Conservation (phyloP, 495 filamentous ascomycete genomes). For the Penicillium chermesinum region DNA sequence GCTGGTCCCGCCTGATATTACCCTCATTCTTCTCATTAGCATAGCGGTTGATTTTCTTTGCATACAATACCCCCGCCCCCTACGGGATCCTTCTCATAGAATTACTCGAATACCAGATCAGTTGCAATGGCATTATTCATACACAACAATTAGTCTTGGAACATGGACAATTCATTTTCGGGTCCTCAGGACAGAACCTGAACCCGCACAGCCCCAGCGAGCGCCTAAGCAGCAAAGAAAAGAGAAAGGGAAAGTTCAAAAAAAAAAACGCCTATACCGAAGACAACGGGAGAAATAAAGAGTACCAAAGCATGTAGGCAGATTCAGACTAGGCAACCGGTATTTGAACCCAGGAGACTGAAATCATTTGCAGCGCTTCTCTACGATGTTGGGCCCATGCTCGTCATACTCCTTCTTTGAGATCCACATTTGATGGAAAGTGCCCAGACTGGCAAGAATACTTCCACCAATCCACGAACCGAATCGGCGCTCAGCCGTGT, state of each 20-base stretch:
- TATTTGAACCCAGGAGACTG: neutral
- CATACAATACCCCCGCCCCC: neutral
- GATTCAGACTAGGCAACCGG: neutral
- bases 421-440: constrained; percentile 99
- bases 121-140: constrained; percentile 2
- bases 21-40: neutral
- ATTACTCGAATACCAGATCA: neutral
- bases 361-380: constrained; percentile 58
- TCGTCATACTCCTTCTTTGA: constrained; percentile 63
- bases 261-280: neutral
- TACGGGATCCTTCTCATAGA: neutral
- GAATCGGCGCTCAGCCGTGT: constrained; percentile 80
- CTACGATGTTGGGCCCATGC: constrained; percentile 54
- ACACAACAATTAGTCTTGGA: neutral
- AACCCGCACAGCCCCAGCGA: constrained; percentile 13
- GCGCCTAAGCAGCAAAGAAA: constrained; percentile 16
- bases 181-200: constrained; percentile 7
- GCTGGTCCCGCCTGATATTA: neutral
- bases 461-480: constrained; percentile 95
- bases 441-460: constrained; percentile 91
- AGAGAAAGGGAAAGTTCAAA: too few relatives aligned
- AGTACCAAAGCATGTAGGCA: neutral
- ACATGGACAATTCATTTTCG: constrained; percentile 14
- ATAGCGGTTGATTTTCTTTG: neutral
- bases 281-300: constrained; percentile 1